Base-by-base conservation (phyloP, 768 basidiomycete genomes). In the Naganishia kalamii region DNA sequence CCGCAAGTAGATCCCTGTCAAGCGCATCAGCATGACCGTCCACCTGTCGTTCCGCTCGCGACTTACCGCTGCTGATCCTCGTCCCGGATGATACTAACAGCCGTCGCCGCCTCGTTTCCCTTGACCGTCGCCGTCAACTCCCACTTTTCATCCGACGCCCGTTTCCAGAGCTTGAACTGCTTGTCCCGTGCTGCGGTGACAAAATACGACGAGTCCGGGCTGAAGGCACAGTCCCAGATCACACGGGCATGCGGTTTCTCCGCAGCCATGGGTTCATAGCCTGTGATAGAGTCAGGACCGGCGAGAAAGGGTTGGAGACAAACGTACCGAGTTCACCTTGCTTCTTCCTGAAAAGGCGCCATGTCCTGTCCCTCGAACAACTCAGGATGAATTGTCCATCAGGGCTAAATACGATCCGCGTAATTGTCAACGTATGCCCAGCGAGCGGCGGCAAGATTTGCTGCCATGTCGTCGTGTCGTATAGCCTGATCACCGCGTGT, bases 131-230 rank as follows among this genome's bases (percentile, higher is more conserved):
- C 80, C 1, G 81, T 77, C 15, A 80, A 71, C 13, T 74, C 77
- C 90, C 92, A 94, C 21, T 81, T 78, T 8, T 71, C 62, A 2
- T 60, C 52, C 0, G 77, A 77, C 8, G 70, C 69, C 19, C 80
- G 74, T 47, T 79, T 75, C 96, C 94, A 98, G 12, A 97, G 81
- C 76, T 88, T 94, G 47, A 90, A 93, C 15, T 89, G 90, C 80
- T 94, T 98, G 78, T 99, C 96, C 46, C 96, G 84, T 2, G 93
- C 92, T 0, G 90, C 93, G 2, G 96, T 98, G 12, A 86, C 92
- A 72, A 99, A 99, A 17, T 87, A 72, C 70, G 86, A 83, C 7
- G 86, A 85, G 69, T 90, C 87, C 0, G 79, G 72, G 1, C 88
- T 82, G 92, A 93, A 99, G 15, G 86, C 85, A 72, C 89, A 90